These are phyloP conservation scores for Leccinum arenicola DNA, from an alignment of 768 basidiomycete species.

Conservation along the genomic window DNA sequence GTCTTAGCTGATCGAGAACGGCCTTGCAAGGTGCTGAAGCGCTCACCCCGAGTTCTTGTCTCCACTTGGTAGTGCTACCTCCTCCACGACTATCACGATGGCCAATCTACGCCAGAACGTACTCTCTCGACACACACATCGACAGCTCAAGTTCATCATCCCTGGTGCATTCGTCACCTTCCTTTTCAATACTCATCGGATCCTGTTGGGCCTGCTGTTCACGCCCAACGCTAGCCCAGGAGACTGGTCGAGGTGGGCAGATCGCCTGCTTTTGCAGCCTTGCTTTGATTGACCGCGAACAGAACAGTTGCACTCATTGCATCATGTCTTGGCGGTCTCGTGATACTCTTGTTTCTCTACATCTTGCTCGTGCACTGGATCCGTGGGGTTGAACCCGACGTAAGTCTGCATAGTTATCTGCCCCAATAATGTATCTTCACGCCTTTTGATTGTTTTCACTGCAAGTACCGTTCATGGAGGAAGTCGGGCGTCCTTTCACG, in stretches of 20 bases:
- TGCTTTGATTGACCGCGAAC: conserved; percentile 9
- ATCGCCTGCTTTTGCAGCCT: neutral
- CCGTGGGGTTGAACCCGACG: conserved; percentile 65
- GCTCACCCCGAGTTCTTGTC: neutral
- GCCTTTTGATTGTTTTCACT: neutral
- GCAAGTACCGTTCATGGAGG: conserved; percentile 72
- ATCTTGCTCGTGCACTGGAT: conserved; percentile 66
- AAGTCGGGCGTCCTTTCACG: conserved; percentile 65
- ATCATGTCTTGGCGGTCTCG: conserved; percentile 55
- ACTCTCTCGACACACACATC: conserved; percentile 50
- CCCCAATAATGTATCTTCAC: neutral
- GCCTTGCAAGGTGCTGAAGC: neutral
- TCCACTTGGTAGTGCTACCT: neutral
- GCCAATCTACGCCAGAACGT: conserved; percentile 10
- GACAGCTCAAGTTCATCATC: conserved; percentile 73
- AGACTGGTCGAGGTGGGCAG: conserved; percentile 50
- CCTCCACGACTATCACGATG: conserved; percentile 16
- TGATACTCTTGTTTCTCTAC: conserved; percentile 69
- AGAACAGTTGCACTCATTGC: conserved; percentile 56
- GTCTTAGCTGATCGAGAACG: conserved; percentile 9
- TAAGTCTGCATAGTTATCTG: conserved; percentile 34
- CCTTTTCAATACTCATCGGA: conserved; percentile 52
- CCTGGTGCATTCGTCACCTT: conserved; percentile 68
- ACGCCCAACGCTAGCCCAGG: conserved; percentile 32
- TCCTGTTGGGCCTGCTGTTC: conserved; percentile 43